Evolutionary conservation across 306 rosid species (phyloP), one percentile per base, ranked within the genome.

Genomic region (Begonia peltatifolia): DNA sequence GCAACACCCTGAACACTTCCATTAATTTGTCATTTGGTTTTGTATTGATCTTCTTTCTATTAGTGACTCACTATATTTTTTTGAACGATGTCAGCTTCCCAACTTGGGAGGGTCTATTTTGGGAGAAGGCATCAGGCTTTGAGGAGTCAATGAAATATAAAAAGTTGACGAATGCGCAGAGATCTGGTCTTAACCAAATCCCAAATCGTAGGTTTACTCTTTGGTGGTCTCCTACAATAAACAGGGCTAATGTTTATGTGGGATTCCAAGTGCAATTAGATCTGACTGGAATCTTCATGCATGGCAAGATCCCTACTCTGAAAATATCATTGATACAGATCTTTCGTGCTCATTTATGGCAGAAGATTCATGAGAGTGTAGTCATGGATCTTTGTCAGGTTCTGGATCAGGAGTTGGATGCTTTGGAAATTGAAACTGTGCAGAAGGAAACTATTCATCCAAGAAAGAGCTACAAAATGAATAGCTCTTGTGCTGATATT

Each of bases 301-400:
- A 92, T 12, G 99, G 99, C 57, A 92, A 92, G 71, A 92, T 92
- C 60, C 99, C 99, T 18, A 92, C 99, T 42, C 66, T 92, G 88
- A 92, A 92, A 77, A 92, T 86, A 62, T 92, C 99, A 15, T 76
- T 92, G 50, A 92, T 92, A 61, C 99, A 92, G 76, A 92, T 92
- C 42, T 92, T 92, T 71, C 80, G 99, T 69, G 99, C 99, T 42
- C 99, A 92, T 72, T 74, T 92, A 81, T 92, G 99, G 99, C 99
- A 92, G 74, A 92, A 92, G 81, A 81, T 92, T 59, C 99, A 92
- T 66, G 99, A 92, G 81, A 92, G 99, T 74, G 96, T 92, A 71
- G 99, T 92, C 66, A 92, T 92, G 99, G 99, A 92, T 86, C 93
- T 92, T 50, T 92, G 99, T 74, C 99, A 92, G 74, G 99, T 92